Evolutionary conservation across 2,329 filamentous ascomycete species (phyloP), one percentile per base, ranked within the genome.

Genomic region (Orbilia brochopaga): DNA sequence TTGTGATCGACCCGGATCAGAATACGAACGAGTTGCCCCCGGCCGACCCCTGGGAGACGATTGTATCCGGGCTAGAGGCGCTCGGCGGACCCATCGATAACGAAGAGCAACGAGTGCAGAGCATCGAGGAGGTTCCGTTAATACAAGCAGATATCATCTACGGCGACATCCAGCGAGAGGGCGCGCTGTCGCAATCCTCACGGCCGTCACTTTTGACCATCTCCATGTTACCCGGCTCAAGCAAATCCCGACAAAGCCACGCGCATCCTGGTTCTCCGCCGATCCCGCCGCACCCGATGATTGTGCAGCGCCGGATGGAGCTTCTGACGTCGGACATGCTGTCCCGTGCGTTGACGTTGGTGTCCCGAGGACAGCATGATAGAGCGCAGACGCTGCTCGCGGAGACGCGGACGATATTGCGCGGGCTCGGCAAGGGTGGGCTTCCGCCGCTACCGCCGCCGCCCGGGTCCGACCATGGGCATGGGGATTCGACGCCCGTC

Each of bases 301-400:
- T 99, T 69, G 93, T 99, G 5, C 94, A 99, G 81, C 87, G 94
- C 44, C 89, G 94, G 51, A 99, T 99, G 94, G 94, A 99, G 80
- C 83, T 99, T 30, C 85, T 99, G 59, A 97, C 94, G 1, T 97
- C 93, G 1, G 94, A 99, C 79, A 99, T 99, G 94, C 85, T 99
- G 74, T 96, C 91, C 6, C 85, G 94, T 67, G 92, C 94, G 13
- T 82, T 99, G 72, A 96, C 92, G 0, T 85, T 99, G 19, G 92
- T 97, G 19, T 91, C 91, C 70, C 87, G 92, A 40, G 91, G 91
- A 35, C 93, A 97, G 80, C 91, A 97, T 78, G 94, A 99, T 77
- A 89, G 92, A 37, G 94, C 92, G 0, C 90, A 96, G 76, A 95
- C 96, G 63, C 86, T 99, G 2, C 84, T 99, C 40, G 90, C 89